A percentile compares a stretch with the other conserved stretches of the same genome.
Evolutionary conservation across 768 basidiomycete species (phyloP).

Genomic region (Coprinopsis sp.): DNA sequence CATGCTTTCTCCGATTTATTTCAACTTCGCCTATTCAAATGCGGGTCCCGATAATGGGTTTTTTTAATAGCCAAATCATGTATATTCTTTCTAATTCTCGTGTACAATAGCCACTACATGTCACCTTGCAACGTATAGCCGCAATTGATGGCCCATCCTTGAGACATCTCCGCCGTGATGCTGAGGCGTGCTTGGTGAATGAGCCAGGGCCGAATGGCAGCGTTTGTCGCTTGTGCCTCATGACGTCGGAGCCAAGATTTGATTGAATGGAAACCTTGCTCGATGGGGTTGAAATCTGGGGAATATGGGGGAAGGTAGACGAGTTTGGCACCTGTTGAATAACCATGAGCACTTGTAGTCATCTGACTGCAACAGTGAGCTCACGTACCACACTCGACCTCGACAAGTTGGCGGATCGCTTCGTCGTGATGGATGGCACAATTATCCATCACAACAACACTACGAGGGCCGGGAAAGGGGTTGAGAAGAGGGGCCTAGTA

Average conservation of each 20-base stretch:
- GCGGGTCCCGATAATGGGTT: too few relatives aligned
- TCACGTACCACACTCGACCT: constrained; percentile 22
- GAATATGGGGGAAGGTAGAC: constrained; percentile 10
- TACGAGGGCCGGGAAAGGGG: constrained; percentile 30
- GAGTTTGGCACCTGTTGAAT: constrained; percentile 6
- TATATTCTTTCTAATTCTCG: background rate
- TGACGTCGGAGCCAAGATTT: constrained; percentile 17
- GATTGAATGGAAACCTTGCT: constrained; percentile 28
- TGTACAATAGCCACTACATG: background rate
- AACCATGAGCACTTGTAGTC: background rate
- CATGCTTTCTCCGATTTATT: background rate
- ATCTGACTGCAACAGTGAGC: background rate
- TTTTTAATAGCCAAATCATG: background rate
- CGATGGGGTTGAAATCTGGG: constrained; percentile 18
- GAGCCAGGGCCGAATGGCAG: constrained; percentile 8
- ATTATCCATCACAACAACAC: constrained; percentile 37
- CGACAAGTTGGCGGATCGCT: constrained; percentile 29
- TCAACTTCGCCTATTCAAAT: background rate
- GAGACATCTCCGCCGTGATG: constrained; percentile 10
- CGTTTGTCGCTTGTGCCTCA: constrained; percentile 2
- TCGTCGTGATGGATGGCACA: constrained; percentile 37
- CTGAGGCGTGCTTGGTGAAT: constrained; percentile 9
- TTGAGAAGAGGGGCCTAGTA: constrained; percentile 22
- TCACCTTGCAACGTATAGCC: constrained; percentile 7
- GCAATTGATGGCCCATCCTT: constrained; percentile 14